Evolutionary conservation across 1,284 basidiomycete species (phyloP), one percentile per base, ranked within the genome.

Genomic region (Malassezia caprae): DNA sequence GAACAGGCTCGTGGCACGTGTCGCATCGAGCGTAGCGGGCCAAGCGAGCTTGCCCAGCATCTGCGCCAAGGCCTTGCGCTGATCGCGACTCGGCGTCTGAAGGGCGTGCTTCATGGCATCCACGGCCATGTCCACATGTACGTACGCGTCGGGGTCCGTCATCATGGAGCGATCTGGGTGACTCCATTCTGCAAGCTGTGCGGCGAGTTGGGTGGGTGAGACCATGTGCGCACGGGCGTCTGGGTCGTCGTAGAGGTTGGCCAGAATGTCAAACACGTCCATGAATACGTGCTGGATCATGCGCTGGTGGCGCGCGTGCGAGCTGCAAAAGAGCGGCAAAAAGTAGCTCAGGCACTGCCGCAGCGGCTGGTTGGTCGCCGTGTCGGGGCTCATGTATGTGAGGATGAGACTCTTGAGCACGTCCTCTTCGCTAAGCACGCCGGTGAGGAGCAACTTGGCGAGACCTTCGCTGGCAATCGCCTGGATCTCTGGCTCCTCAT

Each of bases 321-420:
- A 88, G 74, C 87, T 91, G 75, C 88, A 89, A 73, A 88, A 96
- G 0, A 90, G 84, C 0, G 90, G 90, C 77, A 98, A 85, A 79
- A 96, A 96, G 77, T 96, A 96, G 17, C 89, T 85, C 24, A 98
- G 78, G 72, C 90, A 96, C 76, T 96, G 93, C 51, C 90, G 80
- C 27, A 96, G 78, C 59, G 89, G 82, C 67, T 87, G 85, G 69
- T 96, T 96, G 35, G 84, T 82, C 12, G 79, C 80, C 0, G 90
- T 94, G 56, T 88, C 84, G 1, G 89, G 88, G 0, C 87, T 88
- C 63, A 96, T 83, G 76, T 93, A 98, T 21, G 85, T 81, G 27
- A 90, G 76, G 1, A 90, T 81, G 2, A 96, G 80, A 53, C 82
- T 84, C 62, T 83, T 82, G 23, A 96, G 77, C 1, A 93, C 69